phyloP scores from a whole-genome alignment of 495 filamentous ascomycete genomes.

The Xylaria venustula region DNA sequence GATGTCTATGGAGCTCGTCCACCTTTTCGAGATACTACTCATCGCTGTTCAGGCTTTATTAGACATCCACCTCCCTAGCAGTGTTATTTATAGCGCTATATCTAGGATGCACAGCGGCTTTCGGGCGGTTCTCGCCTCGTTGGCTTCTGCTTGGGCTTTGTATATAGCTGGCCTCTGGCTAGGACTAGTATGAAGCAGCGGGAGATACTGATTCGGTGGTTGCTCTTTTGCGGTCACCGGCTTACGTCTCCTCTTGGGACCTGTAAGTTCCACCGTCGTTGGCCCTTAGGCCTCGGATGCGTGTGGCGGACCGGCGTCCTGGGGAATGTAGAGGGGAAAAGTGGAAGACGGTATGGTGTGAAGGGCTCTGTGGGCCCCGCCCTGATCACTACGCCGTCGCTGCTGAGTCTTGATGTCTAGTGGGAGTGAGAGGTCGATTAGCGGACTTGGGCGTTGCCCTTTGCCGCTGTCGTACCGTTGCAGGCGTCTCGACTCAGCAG shows the following conservation, averaged over 20 bases:
- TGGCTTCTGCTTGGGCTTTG: constrained; percentile 46
- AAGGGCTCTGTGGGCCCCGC: constrained; percentile 23
- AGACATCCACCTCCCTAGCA: constrained; percentile 13
- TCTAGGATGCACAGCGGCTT: constrained; percentile 15
- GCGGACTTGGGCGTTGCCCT: too few species aligned
- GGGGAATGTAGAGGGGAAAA: constrained; percentile 51
- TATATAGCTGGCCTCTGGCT: constrained; percentile 51
- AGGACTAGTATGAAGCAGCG: constrained; percentile 38
- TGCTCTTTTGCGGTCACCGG: constrained; percentile 32
- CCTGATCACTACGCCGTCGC: constrained; percentile 17
- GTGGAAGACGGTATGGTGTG: constrained; percentile 35
- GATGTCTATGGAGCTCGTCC: constrained; percentile 5
- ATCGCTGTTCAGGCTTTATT: constrained; percentile 5
- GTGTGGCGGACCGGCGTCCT: constrained; percentile 38
- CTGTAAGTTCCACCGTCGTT: constrained; percentile 30
- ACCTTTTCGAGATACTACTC: background rate
- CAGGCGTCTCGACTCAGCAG: constrained; percentile 16
- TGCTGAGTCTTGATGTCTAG: background rate
- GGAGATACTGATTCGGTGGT: constrained; percentile 41
- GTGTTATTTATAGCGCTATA: background rate
- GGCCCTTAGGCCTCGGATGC: background rate
- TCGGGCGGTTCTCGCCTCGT: constrained; percentile 22
- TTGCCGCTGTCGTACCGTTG: too few species aligned
- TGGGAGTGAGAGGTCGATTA: too few species aligned
- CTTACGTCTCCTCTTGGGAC: constrained; percentile 38